A percentile compares a stretch with the other conserved stretches of the same genome.
phyloP scores from a whole-genome alignment of 192 early-diverging fungal genomes.

The Linnemannia zychae region DNA sequence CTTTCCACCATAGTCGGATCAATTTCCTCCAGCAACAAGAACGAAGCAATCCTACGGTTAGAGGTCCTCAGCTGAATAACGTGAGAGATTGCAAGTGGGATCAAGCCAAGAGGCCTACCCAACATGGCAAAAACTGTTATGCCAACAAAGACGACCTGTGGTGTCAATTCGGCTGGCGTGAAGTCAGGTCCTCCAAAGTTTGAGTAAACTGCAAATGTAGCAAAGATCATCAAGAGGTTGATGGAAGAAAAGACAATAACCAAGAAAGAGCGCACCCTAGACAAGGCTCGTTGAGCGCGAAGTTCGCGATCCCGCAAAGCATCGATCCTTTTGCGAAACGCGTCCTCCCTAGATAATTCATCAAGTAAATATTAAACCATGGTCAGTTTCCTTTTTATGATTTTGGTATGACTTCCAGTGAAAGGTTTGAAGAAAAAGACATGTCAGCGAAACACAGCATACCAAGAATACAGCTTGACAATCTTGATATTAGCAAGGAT shows the following conservation, averaged over 20 bases:
- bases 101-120: constrained; percentile 62
- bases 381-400: neutral
- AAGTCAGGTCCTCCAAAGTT: constrained; percentile 43
- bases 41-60: constrained; percentile 62
- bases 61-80: constrained; percentile 66
- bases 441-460: neutral
- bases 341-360: constrained; percentile 26
- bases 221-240: constrained; percentile 36
- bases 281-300: constrained; percentile 19
- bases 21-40: constrained; percentile 53
- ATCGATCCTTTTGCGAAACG: constrained; percentile 29
- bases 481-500: constrained; percentile 49
- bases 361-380: no score
- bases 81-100: constrained; percentile 71
- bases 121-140: constrained; percentile 74
- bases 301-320: constrained; percentile 24
- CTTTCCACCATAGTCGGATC: constrained; percentile 13
- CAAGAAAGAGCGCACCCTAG: constrained; percentile 20
- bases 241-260: constrained; percentile 37
- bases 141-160: constrained; percentile 71
- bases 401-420: neutral
- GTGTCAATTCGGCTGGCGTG: constrained; percentile 36
- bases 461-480: constrained; percentile 46
- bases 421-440: neutral
- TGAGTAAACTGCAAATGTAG: constrained; percentile 33